Base-by-base conservation (phyloP, 2,329 filamentous ascomycete genomes). In the Colletotrichum phormii region DNA sequence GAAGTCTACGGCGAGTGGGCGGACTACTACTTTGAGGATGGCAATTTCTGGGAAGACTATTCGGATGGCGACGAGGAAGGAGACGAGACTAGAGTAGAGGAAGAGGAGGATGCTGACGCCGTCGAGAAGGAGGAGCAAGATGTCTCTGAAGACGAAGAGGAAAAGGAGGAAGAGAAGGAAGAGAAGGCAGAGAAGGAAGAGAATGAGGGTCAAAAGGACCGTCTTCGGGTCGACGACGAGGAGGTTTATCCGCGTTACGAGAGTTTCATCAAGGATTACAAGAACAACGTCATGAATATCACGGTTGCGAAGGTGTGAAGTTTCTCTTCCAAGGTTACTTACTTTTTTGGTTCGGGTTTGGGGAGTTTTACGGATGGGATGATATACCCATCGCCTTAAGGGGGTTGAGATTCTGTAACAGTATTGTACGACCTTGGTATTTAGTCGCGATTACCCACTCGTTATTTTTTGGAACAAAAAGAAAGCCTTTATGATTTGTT, bases 1-100 rank as follows among this genome's bases (percentile, higher is more conserved):
- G 72, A 75, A 22, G 22, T 75, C 18, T 75, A 75, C 46, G 72
- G 72, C 11, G 74, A 75, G 51, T 75, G 75, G 75, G 75, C 75
- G 8, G 75, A 75, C 26, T 75, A 75, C 35, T 75, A 75, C 59
- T 75, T 75, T n/a, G 67, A 75, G 13, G 64, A 74, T 5, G 69
- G 59, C 11, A 74, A 74, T 31, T 74, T 75, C 35, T 70, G 66
- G 67, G 61, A 68, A 18, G 64, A 33, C 4, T 15, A 63, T 31
- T 55, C 31, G 7, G 53, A 62, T 24, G 29, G 12, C 24, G 61
- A 61, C 4, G 33, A 18, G 9, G 46, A 62, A 53, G 61, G 55
- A 4, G 55, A 63, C 9, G 65, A 55, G 11, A 62, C 57, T 33
- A 31, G 26, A 26, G 46, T 42, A 9, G 65, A 63, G n/a, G 58